A percentile compares a stretch with the other conserved stretches of the same genome.
Conservation (phyloP, 345 rosid species). For the Carallia pectinifolia region DNA sequence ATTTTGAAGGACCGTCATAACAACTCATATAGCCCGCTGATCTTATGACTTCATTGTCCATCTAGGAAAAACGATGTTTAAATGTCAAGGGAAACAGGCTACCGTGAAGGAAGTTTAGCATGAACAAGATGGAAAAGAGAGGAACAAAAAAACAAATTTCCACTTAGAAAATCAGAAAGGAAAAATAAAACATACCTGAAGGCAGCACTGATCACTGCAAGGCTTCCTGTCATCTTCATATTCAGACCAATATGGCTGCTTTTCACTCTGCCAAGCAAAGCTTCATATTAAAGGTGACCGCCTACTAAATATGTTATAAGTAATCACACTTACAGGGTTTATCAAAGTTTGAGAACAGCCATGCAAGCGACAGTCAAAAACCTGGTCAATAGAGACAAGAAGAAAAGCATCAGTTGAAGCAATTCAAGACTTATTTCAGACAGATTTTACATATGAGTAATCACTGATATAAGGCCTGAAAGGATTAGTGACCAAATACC, state of each 20-base stretch:
- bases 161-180: neutral
- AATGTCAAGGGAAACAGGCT: neutral
- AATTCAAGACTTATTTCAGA: constrained; percentile 13
- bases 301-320: constrained; percentile 2
- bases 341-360: constrained; percentile 92
- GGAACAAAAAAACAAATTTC: neutral
- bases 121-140: neutral
- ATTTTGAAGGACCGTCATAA: neutral
- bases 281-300: constrained; percentile 24
- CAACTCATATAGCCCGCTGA: neutral
- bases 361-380: constrained; percentile 97
- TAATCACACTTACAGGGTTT: constrained; percentile 61
- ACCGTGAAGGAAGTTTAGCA: neutral
- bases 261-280: constrained; percentile 75
- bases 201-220: constrained; percentile 82
- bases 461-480: constrained; percentile 4
- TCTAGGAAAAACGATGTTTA: neutral
- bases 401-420: constrained; percentile 23
- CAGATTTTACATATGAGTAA: neutral
- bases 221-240: constrained; percentile 80
- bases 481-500: constrained; percentile 46
- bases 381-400: constrained; percentile 46
- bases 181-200: constrained; percentile 44
- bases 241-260: constrained; percentile 72
- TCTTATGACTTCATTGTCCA: constrained; percentile 1